A percentile compares a stretch with the other conserved stretches of the same genome.
Conservation (phyloP, 139 green algal genomes). For the Closterium sp. region DNA sequence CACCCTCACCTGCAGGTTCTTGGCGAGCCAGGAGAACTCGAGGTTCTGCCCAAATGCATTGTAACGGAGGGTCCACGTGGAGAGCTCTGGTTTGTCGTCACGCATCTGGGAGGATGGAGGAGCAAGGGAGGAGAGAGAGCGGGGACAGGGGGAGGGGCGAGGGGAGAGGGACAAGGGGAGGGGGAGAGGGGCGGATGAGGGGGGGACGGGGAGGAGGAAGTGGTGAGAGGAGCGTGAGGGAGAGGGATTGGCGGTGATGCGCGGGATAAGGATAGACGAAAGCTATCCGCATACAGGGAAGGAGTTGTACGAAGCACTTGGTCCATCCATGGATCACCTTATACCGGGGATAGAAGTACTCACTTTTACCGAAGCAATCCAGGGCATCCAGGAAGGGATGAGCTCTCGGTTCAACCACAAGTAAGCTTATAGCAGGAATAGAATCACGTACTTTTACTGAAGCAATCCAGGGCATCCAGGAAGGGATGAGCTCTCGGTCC, state of each 20-base stretch:
- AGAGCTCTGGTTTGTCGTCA: neutral
- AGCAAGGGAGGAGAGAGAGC: neutral
- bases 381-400: neutral
- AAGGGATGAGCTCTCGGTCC: neutral
- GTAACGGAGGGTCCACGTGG: neutral
- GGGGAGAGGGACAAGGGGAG: no score
- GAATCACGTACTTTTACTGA: neutral
- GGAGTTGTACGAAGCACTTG: no score
- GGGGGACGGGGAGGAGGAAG: no score
- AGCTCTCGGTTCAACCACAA: neutral
- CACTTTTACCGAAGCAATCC: neutral
- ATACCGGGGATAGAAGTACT: neutral
- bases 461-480: neutral
- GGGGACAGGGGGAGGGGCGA: no score
- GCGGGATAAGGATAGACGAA: no score
- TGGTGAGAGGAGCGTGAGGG: no score
- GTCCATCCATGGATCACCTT: no score
- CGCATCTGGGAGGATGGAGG: neutral
- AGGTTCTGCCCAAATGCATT: neutral
- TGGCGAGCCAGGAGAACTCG: neutral
- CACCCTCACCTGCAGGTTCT: no score
- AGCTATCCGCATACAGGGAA: no score
- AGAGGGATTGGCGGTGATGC: no score
- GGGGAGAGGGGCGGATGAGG: no score
- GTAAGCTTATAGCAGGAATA: neutral